These are phyloP conservation scores for Phanerochaete carnosa DNA, from an alignment of 768 basidiomycete species.

Conservation along the genomic window DNA sequence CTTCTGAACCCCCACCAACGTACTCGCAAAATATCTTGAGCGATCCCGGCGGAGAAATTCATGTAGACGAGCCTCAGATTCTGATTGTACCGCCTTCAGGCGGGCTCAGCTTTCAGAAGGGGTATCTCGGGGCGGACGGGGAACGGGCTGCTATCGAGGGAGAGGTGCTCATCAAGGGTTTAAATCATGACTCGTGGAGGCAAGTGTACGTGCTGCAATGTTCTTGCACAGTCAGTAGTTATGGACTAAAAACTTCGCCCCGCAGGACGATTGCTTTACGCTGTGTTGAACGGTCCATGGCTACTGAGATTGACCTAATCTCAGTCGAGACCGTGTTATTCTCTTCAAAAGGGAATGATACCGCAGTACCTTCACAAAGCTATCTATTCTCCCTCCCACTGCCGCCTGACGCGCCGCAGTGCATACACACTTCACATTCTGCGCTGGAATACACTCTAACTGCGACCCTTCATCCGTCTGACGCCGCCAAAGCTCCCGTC, in stretches of 20 bases:
- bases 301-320: constrained; percentile 64
- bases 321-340: constrained; percentile 55
- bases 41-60: constrained; percentile 6
- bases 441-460: constrained; percentile 67
- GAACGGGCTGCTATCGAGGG: constrained; percentile 84
- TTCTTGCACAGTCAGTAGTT: constrained; percentile 8
- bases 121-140: constrained; percentile 79
- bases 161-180: constrained; percentile 81
- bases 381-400: constrained; percentile 84
- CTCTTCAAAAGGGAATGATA: constrained; percentile 24
- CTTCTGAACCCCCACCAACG: constrained; percentile 24
- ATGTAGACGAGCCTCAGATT: constrained; percentile 49
- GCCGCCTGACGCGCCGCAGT: constrained; percentile 77
- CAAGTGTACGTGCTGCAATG: constrained; percentile 79
- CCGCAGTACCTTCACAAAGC: constrained; percentile 34
- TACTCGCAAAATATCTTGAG: constrained; percentile 21
- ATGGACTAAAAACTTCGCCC: constrained; percentile 11
- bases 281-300: constrained; percentile 61
- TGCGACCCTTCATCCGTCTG: constrained; percentile 52
- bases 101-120: constrained; percentile 79
- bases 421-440: constrained; percentile 72
- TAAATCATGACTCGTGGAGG: constrained; percentile 53
- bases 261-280: constrained; percentile 61
- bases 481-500: constrained; percentile 35
- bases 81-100: constrained; percentile 71